Evolutionary conservation across 495 filamentous ascomycete genomes (phyloP), one percentile per base, ranked within the genome.

Genomic region (Penicillium waksmanii): DNA sequence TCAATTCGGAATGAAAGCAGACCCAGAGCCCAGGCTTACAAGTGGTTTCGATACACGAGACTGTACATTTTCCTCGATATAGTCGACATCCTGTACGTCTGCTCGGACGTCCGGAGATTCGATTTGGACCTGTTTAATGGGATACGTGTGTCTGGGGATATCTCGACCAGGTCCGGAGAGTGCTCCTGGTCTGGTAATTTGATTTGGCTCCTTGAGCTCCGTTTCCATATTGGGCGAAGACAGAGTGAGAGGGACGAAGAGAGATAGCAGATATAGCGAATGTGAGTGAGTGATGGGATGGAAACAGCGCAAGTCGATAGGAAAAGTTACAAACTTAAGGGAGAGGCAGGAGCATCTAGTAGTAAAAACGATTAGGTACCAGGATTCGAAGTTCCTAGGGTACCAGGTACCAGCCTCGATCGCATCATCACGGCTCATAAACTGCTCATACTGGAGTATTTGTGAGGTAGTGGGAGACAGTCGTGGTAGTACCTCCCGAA

Each of bases 61-160:
- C 55, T 60, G 57, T 0, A 64, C 25, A 55, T 64, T 34, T 46
- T 60, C 57, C 6, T 56, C 42, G 13, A 64, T 36, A 15, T 19
- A 52, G 19, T 64, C 57, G 3, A 64, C 57, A 51, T 60, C 57
- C 13, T 56, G 40, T 5, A 44, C 19, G 42, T 9, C 9, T 38
- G 27, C 15, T n/a, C 18, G 35, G 44, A 25, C 6, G 27, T 48
- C 42, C 6, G 42, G 42, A 18, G 42, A 17, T 44, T 44, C 42
- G 5, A 44, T 18, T n/a, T 44, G n/a, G 7, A 44, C 17, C 17
- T 44, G 42, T 9, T 44, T 17, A 13, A 19, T 44, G 42, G 42
- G 42, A 4, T 44, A n/a, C 2, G 42, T 19, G n/a, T n/a, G 4
- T 10, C 36, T n/a, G 10, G 36, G 15, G 27, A 44, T 6, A 55